A percentile compares a stretch with the other conserved stretches of the same genome.
Conservation (phyloP, 805 yeast species). For the Metschnikowia similis region DNA sequence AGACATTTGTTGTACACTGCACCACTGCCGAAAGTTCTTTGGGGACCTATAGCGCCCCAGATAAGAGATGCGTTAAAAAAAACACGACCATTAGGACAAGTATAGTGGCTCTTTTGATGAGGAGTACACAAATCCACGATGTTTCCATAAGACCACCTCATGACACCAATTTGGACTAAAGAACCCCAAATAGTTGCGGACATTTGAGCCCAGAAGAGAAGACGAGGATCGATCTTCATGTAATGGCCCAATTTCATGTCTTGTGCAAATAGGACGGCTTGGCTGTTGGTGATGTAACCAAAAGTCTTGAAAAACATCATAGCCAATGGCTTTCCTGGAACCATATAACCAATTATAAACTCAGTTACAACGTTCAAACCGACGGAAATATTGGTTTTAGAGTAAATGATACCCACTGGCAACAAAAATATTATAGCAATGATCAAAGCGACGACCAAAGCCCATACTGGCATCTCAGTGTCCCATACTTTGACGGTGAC, state of each 20-base stretch:
- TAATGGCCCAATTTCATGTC: conserved; percentile 44
- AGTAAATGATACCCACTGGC: conserved; percentile 37
- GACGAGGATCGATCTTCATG: conserved; percentile 39
- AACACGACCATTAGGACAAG: conserved; percentile 40
- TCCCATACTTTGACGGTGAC: conserved; percentile 37
- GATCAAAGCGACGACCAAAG: conserved; percentile 33
- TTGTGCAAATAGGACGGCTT: conserved; percentile 47
- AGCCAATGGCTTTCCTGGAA: conserved; percentile 46
- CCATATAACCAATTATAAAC: conserved; percentile 41
- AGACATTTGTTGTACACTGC: conserved; percentile 17
- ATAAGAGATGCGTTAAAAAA: conserved; percentile 42
- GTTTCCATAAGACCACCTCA: conserved; percentile 39
- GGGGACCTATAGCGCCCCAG: conserved; percentile 42
- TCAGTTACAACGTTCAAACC: conserved; percentile 43
- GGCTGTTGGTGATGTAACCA: conserved; percentile 46
- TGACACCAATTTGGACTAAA: conserved; percentile 37
- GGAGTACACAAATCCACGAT: conserved; percentile 33
- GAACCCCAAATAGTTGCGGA: conserved; percentile 40
- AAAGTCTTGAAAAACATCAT: conserved; percentile 46
- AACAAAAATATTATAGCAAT: conserved; percentile 37
- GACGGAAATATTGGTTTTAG: conserved; percentile 34
- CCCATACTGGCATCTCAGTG: conserved; percentile 43
- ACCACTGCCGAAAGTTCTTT: conserved; percentile 16
- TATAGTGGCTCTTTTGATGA: conserved; percentile 26
- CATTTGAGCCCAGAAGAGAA: conserved; percentile 41